A percentile compares a stretch with the other conserved stretches of the same genome.
Evolutionary conservation across 345 rosid genomes (phyloP).

Genomic region (Turnera subulata): DNA sequence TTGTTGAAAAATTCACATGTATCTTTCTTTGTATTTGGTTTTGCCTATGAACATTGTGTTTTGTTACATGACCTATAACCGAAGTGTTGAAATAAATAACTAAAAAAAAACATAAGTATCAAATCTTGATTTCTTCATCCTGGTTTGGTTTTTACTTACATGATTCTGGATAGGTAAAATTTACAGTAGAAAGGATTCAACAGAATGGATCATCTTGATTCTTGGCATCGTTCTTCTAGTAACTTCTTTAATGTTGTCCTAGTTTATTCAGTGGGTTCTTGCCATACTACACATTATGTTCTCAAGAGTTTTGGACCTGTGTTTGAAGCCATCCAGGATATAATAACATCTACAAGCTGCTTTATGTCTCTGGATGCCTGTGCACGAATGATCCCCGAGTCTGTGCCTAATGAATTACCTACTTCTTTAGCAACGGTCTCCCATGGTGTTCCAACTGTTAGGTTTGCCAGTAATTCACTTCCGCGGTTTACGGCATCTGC

Average conservation of each 20-base stretch:
- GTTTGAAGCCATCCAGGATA: constrained; percentile 87
- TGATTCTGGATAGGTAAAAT: constrained; percentile 2
- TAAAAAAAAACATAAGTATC: too few species aligned
- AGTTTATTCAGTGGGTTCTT: too few species aligned
- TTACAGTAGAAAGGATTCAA: neutral
- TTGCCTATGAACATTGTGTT: too few species aligned
- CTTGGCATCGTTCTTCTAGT: neutral
- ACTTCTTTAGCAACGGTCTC: constrained; percentile 88
- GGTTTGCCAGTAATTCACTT: constrained; percentile 71
- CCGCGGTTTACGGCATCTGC: constrained; percentile 91
- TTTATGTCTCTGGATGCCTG: constrained; percentile 61
- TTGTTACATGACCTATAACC: too few species aligned
- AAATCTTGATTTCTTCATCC: too few species aligned
- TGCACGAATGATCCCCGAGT: constrained; percentile 61
- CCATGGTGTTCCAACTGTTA: constrained; percentile 90
- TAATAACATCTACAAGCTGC: constrained; percentile 59
- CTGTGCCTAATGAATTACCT: constrained; percentile 65
- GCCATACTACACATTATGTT: constrained; percentile 23
- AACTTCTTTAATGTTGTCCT: neutral
- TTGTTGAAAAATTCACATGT: too few species aligned
- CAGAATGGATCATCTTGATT: too few species aligned
- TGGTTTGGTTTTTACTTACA: neutral
- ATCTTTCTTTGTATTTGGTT: too few species aligned
- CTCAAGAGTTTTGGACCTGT: constrained; percentile 54
- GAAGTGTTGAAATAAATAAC: too few species aligned